These are phyloP conservation scores for Cephalotrichum gorgonifer DNA, from an alignment of 2,329 filamentous ascomycete genomes.

Conservation along the genomic window DNA sequence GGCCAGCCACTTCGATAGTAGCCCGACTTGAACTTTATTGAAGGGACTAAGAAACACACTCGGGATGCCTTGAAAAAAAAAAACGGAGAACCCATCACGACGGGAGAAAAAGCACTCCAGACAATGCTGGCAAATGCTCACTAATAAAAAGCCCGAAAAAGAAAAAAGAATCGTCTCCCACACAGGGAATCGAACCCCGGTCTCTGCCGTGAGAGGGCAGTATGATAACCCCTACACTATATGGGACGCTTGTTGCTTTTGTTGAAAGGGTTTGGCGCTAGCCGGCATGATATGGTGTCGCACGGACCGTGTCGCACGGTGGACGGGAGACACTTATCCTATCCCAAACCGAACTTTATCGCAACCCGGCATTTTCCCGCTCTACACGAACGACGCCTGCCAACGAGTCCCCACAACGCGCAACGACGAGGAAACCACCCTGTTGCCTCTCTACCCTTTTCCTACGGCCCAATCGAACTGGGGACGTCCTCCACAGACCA, in stretches of 20 bases:
- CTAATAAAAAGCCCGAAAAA: background rate
- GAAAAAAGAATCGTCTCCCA: background rate
- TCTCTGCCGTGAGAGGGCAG: background rate
- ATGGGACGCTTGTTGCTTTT: background rate
- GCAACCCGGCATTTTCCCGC: background rate
- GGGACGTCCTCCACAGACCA: too few species aligned
- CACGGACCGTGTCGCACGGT: background rate
- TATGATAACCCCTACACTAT: background rate
- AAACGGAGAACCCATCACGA: background rate
- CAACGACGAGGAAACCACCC: too few species aligned
- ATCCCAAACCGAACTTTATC: background rate
- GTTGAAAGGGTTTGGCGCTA: background rate
- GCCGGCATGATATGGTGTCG: background rate
- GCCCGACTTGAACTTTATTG: too few species aligned
- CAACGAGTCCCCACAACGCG: background rate
- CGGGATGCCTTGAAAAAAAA: too few species aligned
- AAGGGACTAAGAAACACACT: too few species aligned
- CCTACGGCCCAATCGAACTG: too few species aligned
- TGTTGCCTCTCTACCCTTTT: too few species aligned
- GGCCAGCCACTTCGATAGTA: too few species aligned
- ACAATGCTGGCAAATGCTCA: background rate
- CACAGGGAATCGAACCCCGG: background rate
- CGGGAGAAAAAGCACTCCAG: background rate
- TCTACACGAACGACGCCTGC: too few species aligned
- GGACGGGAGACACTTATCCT: too few species aligned